Percentiles rank a stretch among this genome's conserved stretches.
phyloP scores from a whole-genome alignment of 345 rosid genomes.

The Melaleuca alternifolia region DNA sequence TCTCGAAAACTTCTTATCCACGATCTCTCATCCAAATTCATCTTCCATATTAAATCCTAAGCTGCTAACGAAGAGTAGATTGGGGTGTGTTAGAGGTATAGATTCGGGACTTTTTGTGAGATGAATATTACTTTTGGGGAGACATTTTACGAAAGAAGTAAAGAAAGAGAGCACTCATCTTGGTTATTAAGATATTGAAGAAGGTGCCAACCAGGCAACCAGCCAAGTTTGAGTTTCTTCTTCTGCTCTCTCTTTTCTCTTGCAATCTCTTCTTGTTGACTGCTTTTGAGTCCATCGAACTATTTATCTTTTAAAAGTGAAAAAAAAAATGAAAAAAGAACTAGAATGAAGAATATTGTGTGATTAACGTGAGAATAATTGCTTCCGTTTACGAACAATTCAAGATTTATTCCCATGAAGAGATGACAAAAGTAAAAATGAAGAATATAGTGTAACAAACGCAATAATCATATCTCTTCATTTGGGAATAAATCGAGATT shows the following conservation, averaged over 20 bases:
- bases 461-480: no score
- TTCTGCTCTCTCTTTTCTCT: background rate
- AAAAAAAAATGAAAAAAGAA: background rate
- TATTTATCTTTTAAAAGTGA: background rate
- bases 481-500: background rate
- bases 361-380: background rate
- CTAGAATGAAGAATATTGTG: background rate
- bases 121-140: background rate
- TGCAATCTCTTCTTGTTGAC: background rate
- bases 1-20: background rate
- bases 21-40: background rate
- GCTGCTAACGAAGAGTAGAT: no score
- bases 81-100: background rate
- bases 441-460: no score
- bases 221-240: background rate
- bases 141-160: background rate
- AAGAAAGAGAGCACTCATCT: background rate
- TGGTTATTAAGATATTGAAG: background rate
- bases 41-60: background rate
- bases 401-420: background rate
- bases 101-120: background rate
- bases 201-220: background rate
- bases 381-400: background rate
- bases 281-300: background rate
- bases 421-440: background rate